These are phyloP conservation scores for Monosporascus sp. DNA, from an alignment of 2,329 filamentous ascomycete genomes.

Conservation along the genomic window DNA sequence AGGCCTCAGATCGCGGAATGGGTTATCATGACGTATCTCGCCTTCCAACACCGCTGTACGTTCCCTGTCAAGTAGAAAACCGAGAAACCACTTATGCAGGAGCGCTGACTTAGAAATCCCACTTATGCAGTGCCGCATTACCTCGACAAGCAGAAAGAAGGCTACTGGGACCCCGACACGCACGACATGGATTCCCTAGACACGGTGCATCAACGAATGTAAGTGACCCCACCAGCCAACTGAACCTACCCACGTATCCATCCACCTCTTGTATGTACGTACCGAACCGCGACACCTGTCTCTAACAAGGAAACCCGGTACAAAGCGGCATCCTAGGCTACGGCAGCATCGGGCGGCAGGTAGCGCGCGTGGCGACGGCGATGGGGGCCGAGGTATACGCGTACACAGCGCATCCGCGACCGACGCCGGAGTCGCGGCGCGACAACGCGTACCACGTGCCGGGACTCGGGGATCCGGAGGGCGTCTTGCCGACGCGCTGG, in stretches of 20 bases:
- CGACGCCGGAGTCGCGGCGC: conserved; percentile 52
- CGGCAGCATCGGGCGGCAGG: conserved; percentile 39
- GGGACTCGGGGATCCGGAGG: conserved; percentile 45
- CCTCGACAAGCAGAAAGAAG: conserved; percentile 37
- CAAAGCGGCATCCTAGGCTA: conserved; percentile 37
- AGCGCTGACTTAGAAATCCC: neutral
- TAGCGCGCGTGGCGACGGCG: conserved; percentile 46
- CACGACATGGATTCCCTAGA: conserved; percentile 36
- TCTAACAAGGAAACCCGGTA: neutral
- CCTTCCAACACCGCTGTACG: conserved; percentile 43
- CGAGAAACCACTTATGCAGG: neutral
- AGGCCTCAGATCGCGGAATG: conserved; percentile 55
- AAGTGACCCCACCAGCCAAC: conserved; percentile 31
- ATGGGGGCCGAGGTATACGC: conserved; percentile 64
- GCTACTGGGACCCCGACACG: conserved; percentile 35
- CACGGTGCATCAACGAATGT: conserved; percentile 44
- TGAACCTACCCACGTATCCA: neutral
- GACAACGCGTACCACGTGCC: conserved; percentile 61
- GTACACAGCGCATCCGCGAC: conserved; percentile 58
- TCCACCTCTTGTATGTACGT: neutral
- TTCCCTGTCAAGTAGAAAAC: neutral
- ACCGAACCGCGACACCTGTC: conserved; percentile 4
- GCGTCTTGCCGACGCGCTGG: conserved; percentile 36
- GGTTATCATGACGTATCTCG: conserved; percentile 47
- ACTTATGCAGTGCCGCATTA: conserved; percentile 36